Evolutionary conservation across 2,329 filamentous ascomycete species (phyloP), one percentile per base, ranked within the genome.

Genomic region (Metarhizium brunneum): DNA sequence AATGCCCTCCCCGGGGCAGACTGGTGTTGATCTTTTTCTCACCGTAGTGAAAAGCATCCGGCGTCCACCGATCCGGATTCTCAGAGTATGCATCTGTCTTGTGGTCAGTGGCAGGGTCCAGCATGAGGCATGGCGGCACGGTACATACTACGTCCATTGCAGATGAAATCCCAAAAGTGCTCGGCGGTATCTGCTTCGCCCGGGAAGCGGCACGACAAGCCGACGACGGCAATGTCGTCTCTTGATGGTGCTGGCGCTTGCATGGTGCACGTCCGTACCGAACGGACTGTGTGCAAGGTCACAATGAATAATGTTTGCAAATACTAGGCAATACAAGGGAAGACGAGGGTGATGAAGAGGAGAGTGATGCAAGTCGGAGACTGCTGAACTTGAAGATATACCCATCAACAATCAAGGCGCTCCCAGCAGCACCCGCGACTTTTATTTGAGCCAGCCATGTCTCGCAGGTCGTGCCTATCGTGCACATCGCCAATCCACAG

Each of bases 181-280:
- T 5, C 63, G 62, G 18, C 60, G 63, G 10, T 50, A 62, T 2
- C 63, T 60, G 36, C 57, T 60, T 3, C 68, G 3, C 71, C 67
- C 6, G 68, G 64, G 14, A 70, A 67, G 16, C 68, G 63, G 58
- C 68, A 71, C 6, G 62, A 65, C 14, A 58, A 65, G 40, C 70
- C 69, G 50, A 73, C 60, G 35, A 52, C 32, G 50, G 50, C 50
- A 14, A 52, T 29, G 48, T 47, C 45, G 45, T 47, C n/a, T 25
- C 45, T 47, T 20, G 16, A 25, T 47, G 16, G 45, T 47, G 45
- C 16, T 25, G 45, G 18, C 18, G 45, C 45, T 25, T 25, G 16
- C 45, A 47, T 47, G 18, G 45, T 11, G 45, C 16, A 47, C 2
- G 16, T 47, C 18, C 16, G 10, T 47, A 25, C 25, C 25, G 1